A percentile compares a stretch with the other conserved stretches of the same genome.
Evolutionary conservation across 116 monocot genomes (phyloP).

Genomic region (Trichopus zeylanicus): DNA sequence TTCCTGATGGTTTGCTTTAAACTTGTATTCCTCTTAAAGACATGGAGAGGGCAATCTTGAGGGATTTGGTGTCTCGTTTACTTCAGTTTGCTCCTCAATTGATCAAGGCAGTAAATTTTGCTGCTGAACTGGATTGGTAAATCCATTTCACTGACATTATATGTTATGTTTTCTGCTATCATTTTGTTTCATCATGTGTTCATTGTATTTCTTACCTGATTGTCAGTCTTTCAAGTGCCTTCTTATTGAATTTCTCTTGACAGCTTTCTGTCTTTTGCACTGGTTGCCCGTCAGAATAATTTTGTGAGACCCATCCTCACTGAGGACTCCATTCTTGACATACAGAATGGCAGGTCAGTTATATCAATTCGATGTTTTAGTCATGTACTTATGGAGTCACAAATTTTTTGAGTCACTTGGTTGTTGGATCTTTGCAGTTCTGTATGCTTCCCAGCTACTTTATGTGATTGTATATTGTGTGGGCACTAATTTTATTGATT

Average conservation of each 20-base stretch:
- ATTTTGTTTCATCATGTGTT: background rate
- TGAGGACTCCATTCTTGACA: constrained; percentile 67
- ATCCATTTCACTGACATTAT: background rate
- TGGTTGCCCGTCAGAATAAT: constrained; percentile 87
- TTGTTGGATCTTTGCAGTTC: background rate
- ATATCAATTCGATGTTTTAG: constrained; percentile 3
- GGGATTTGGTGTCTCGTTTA: constrained; percentile 76
- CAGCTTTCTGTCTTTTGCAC: constrained; percentile 71
- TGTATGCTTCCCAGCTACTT: background rate
- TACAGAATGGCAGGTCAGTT: constrained; percentile 88
- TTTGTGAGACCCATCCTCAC: constrained; percentile 84
- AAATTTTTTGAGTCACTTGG: background rate
- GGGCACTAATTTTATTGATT: constrained; percentile 6
- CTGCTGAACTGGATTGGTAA: constrained; percentile 97
- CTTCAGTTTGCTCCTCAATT: constrained; percentile 64
- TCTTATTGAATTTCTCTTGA: constrained; percentile 8
- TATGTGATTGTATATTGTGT: background rate
- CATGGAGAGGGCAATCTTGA: constrained; percentile 94
- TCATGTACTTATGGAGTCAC: background rate
- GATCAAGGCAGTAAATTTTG: constrained; percentile 73
- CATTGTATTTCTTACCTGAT: background rate
- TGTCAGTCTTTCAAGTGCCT: background rate
- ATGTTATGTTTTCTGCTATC: background rate
- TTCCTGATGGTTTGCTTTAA: background rate
- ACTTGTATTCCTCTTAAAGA: constrained; percentile 32